Conservation (phyloP, 78 protist genomes). For the Dictyostelium discoideum region DNA sequence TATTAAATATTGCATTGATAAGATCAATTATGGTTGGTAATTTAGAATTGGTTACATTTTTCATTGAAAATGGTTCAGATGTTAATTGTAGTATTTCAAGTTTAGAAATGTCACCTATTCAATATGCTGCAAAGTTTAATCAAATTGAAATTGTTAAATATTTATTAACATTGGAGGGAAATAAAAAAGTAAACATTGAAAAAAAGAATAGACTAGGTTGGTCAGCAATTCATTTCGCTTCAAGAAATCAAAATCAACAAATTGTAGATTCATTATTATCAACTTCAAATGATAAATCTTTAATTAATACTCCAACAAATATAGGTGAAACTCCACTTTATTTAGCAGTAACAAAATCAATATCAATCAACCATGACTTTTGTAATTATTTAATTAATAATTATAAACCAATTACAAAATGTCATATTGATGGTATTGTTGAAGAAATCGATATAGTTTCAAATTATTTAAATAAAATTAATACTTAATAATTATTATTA, state of each 20-base stretch:
- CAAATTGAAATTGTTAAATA: not conserved
- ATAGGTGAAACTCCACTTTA: not conserved
- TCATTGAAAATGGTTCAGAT: not conserved
- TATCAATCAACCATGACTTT: not conserved
- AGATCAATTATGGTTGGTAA: not conserved
- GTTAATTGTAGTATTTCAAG: not conserved
- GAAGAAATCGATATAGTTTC: not conserved
- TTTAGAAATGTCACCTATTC: not conserved
- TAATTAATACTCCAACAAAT: not conserved
- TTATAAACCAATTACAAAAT: not conserved
- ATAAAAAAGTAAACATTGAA: not conserved
- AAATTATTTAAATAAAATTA: not conserved
- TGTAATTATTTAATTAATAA: not conserved
- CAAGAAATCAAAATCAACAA: not conserved
- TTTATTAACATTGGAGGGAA: not conserved
- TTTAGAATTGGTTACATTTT: not conserved
- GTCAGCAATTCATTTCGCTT: not conserved
- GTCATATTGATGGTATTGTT: not conserved
- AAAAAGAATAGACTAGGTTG: constrained; percentile 3
- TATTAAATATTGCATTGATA: not conserved
- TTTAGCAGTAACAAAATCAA: not conserved
- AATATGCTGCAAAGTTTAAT: not conserved
- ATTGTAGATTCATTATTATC: not conserved
- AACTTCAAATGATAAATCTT: not conserved
- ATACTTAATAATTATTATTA: not conserved